Conservation (phyloP, 2,329 filamentous ascomycete genomes). For the Rhynchosporium graminicola region DNA sequence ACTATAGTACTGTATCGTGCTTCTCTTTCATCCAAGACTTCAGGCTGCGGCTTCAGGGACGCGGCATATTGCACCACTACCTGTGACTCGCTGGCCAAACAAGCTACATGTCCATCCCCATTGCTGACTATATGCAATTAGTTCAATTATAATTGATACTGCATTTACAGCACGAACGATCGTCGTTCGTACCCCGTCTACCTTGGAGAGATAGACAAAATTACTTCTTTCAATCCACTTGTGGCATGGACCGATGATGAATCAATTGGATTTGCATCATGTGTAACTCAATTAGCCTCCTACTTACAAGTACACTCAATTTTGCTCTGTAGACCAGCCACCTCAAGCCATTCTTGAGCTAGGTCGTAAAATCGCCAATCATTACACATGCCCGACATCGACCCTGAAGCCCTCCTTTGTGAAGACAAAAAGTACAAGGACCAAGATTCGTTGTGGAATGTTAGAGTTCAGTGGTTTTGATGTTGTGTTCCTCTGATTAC, state of each 20-base stretch:
- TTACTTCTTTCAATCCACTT: neutral
- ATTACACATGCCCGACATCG: neutral
- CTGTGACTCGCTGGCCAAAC: neutral
- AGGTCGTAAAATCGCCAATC: neutral
- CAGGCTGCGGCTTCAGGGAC: neutral
- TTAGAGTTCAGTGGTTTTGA: neutral
- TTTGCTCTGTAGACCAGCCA: neutral
- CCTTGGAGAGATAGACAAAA: neutral
- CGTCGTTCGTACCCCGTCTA: neutral
- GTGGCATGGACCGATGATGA: constrained; percentile 2
- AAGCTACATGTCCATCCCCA: neutral
- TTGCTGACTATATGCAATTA: neutral
- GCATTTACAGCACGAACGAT: neutral
- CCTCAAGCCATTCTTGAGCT: neutral
- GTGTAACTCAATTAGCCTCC: neutral
- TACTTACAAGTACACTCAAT: neutral
- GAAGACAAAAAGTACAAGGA: neutral
- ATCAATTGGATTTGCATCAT: neutral
- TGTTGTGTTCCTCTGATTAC: neutral
- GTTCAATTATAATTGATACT: too few relatives aligned
- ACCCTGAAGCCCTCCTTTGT: neutral
- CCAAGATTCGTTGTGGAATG: neutral
- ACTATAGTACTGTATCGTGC: neutral
- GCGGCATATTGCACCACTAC: constrained; percentile 2
- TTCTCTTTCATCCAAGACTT: neutral